Evolutionary conservation across 2,329 filamentous ascomycete genomes (phyloP).

Genomic region (Penicillium sp.): DNA sequence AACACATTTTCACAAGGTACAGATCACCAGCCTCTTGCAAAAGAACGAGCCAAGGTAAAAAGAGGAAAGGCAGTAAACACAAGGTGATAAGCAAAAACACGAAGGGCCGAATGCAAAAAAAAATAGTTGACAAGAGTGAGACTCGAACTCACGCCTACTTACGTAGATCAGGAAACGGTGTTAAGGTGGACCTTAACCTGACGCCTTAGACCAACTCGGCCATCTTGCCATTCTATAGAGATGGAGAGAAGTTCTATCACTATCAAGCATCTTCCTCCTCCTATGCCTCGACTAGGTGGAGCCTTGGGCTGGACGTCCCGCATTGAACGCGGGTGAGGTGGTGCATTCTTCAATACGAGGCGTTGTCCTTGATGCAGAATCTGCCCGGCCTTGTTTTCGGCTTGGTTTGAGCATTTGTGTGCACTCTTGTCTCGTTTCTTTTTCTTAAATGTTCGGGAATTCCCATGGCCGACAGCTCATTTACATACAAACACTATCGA

Average conservation of each 20-base stretch:
- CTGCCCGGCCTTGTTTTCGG: constrained; percentile 7
- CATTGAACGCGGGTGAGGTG: constrained; percentile 8
- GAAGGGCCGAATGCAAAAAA: constrained; percentile 14
- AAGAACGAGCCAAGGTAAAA: too few species aligned
- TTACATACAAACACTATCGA: too few species aligned
- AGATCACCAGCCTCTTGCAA: too few species aligned
- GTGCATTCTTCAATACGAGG: neutral
- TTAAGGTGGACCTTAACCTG: constrained; percentile 34
- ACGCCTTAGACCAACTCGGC: constrained; percentile 35
- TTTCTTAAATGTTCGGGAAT: too few species aligned
- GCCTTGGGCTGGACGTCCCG: constrained; percentile 4
- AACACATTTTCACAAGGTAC: too few species aligned
- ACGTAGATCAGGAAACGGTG: constrained; percentile 22
- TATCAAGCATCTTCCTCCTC: neutral
- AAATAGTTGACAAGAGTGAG: constrained; percentile 22
- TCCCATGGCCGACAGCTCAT: too few species aligned
- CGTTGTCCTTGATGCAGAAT: too few species aligned
- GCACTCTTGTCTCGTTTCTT: too few species aligned
- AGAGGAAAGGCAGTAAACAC: neutral
- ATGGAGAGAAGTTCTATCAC: neutral
- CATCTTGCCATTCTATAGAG: constrained; percentile 26
- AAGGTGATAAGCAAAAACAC: too few species aligned
- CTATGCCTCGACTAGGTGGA: neutral
- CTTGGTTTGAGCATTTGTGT: too few species aligned
- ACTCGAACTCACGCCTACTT: constrained; percentile 24